Base-by-base conservation (phyloP, 805 yeast species). In the Blastobotrys attinorum region DNA sequence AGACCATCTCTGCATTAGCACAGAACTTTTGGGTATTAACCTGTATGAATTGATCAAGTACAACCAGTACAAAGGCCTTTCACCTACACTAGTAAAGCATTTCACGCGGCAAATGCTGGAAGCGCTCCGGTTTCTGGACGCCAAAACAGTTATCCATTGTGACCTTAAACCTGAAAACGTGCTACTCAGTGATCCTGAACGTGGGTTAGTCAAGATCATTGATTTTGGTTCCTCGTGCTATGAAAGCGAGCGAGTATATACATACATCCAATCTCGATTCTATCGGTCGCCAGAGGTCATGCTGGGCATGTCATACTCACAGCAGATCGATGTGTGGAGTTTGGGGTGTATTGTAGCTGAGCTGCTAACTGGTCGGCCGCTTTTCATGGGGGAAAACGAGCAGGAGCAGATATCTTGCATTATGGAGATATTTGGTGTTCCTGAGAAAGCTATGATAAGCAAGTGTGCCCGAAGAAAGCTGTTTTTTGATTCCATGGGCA, bases 251-350 rank as follows among this genome's bases (percentile, higher is more conserved):
- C 85, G 92, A n/a, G 81, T 94, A 1, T 96, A 89, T 50, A 83
- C 96, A 41, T 92, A 92, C 61, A 92, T 92, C 46, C 95, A 97
- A 64, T 87, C 96, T 20, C 78, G 98, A 56, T 92, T 88, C 63
- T 89, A 89, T 65, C 76, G 97, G 54, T 95, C 97, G 1, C 99
- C 99, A 0, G 99, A 92, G 63, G 73, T 92, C 47, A 84, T 92
- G 58, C 79, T 92, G 44, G 98, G 98, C 1, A 77, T 89, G 47
- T 74, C 81, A 31, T 92, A 92, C 62, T 78, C 94, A 3, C 81
- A 94, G 2, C 85, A 88, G 58, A 90, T 92, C 47, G 99, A 92
- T 63, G 83, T 89, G 56, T 92, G 99, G 99, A 96, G 97, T 15
- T 70, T 90, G 47, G 99, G 97, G 1, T 90, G 98, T 68, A 96